phyloP scores from a whole-genome alignment of 768 basidiomycete genomes.

The Pulveroboletus sp. region DNA sequence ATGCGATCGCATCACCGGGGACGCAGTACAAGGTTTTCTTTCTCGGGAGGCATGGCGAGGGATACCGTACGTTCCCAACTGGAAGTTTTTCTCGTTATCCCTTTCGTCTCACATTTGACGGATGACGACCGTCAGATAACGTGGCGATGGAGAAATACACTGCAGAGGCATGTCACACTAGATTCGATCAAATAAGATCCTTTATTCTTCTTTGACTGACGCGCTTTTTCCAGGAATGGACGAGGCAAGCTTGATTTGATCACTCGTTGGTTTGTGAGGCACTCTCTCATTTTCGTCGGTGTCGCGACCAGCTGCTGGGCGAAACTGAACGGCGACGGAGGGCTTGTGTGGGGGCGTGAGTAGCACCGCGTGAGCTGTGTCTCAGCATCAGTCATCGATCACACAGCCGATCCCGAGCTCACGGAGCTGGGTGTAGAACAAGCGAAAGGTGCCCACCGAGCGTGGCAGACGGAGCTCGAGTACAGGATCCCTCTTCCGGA shows the following conservation, averaged over 20 bases:
- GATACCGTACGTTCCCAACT: slow-evolving; percentile 49
- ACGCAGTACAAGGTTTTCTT: slow-evolving; percentile 59
- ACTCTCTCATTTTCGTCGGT: not conserved
- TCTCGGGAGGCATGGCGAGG: slow-evolving; percentile 68
- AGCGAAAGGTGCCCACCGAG: slow-evolving; percentile 40
- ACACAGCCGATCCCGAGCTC: slow-evolving; percentile 60
- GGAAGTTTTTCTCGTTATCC: not conserved
- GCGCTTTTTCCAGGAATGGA: slow-evolving; percentile 43
- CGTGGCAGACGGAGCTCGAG: slow-evolving; percentile 47
- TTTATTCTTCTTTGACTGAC: not conserved
- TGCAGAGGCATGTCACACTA: slow-evolving; percentile 28
- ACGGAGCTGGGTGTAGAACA: slow-evolving; percentile 54
- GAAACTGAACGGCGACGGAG: slow-evolving; percentile 56
- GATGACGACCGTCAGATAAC: slow-evolving; percentile 59
- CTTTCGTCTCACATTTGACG: slow-evolving; percentile 28
- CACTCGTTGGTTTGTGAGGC: not conserved
- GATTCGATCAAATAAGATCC: not conserved
- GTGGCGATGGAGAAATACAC: slow-evolving; percentile 65
- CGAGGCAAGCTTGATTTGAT: slow-evolving; percentile 40
- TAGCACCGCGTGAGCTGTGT: slow-evolving; percentile 5
- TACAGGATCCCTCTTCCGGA: slow-evolving; percentile 46
- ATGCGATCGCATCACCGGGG: slow-evolving; percentile 33
- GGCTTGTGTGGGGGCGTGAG: slow-evolving; percentile 72
- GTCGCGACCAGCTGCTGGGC: slow-evolving; percentile 50
- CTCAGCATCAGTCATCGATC: not conserved